Conservation (phyloP, 768 basidiomycete species). For the Trametes villosa region DNA sequence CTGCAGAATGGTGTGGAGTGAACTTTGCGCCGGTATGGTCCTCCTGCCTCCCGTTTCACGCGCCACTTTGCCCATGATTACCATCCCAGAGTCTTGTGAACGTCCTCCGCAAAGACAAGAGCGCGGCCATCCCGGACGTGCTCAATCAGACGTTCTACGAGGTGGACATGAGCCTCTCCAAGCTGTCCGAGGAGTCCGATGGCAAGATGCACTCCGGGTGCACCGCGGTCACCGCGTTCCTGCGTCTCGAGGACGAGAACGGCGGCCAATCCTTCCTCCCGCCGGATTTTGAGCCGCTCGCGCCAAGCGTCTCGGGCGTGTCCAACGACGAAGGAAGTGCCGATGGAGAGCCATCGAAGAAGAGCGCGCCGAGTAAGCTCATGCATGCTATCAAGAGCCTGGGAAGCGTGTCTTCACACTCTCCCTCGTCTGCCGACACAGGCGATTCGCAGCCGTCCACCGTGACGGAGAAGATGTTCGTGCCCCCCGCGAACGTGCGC, state of each 20-base stretch:
- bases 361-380: conserved; percentile 32
- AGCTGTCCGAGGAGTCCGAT: conserved; percentile 82
- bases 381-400: conserved; percentile 44
- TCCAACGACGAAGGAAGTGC: conserved; percentile 47
- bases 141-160: conserved; percentile 94
- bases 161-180: conserved; percentile 84
- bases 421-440: conserved; percentile 25
- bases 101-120: conserved; percentile 63
- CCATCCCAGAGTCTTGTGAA: conserved; percentile 62
- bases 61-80: conserved; percentile 5
- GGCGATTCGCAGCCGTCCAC: conserved; percentile 23
- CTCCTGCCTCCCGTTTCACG: not conserved
- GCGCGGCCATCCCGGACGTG: conserved; percentile 75
- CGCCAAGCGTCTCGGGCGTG: conserved; percentile 34
- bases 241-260: conserved; percentile 84
- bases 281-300: conserved; percentile 26
- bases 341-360: conserved; percentile 47
- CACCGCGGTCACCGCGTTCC: conserved; percentile 94
- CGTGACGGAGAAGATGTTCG: conserved; percentile 15
- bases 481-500: conserved; percentile 43
- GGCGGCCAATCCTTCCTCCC: conserved; percentile 72
- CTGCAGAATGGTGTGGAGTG: conserved; percentile 97
- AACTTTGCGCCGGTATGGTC: conserved; percentile 87
- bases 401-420: conserved; percentile 38
- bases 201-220: conserved; percentile 97